Base-by-base conservation (phyloP, 352 stramenopile genomes). In the Globisporangium abappressorium region DNA sequence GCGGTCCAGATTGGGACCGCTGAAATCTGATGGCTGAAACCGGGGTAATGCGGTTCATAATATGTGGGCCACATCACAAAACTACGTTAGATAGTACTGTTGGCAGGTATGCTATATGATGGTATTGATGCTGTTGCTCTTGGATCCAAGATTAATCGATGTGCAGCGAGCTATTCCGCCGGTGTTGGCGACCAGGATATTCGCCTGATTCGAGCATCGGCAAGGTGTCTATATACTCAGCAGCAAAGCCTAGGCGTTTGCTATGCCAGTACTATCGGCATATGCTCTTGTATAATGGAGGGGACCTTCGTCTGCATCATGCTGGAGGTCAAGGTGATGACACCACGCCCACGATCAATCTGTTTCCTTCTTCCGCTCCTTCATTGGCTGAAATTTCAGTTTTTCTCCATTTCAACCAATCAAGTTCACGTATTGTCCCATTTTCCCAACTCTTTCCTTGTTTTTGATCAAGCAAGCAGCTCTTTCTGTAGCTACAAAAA, bases 1-100 rank as follows among this genome's bases (percentile, higher is more conserved):
- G 15, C 46, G 60, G 60, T 65, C 51, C 46, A 30, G 5, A 33
- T 58, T 14, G 60, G 60, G 8, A 65, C 38, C 28, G 20, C 20
- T 8, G 1, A 33, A 20, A 28, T 20, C 34, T 28, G n/a, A 30
- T n/a, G 51, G 51, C 12, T 57, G 9, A 22, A 58, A 58, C 28
- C 12, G 6, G 26, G 14, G 14, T 38, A 4, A 1, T 41, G 20
- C 38, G 38, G 38, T 64, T 64, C 38, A 56, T 5, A 41, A 3
- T 14, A n/a, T 11, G 56, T 62, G 56, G 33, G 9, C n/a, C 56
- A 62, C 56, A 60, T 28, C 8, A 46, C 8, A 5, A 8, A 28
- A 28, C 54, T 20, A 43, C 1, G 1, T 24, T 26, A 28, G 0
- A 28, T n/a, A 1, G 43, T 43, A 20, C 1, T 60, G 1, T 43